phyloP scores from a whole-genome alignment of 306 rosid genomes.

The Fagus crenata region DNA sequence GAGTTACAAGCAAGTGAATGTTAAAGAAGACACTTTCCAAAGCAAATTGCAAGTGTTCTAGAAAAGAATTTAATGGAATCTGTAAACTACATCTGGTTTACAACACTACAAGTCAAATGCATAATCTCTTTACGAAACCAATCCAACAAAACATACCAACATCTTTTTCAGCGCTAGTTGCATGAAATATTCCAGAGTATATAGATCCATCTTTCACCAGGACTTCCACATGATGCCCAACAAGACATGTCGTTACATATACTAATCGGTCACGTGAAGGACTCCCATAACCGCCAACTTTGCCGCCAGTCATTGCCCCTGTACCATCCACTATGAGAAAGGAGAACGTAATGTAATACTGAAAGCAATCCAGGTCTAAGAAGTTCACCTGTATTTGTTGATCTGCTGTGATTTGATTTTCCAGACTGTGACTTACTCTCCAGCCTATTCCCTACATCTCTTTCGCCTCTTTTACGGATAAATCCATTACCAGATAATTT shows the following conservation, averaged over 20 bases:
- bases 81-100: conserved; percentile 19
- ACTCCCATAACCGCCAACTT: conserved; percentile 58
- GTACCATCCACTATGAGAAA: conserved; percentile 33
- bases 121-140: conserved; percentile 14
- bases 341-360: conserved; percentile 16
- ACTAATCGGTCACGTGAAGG: conserved; percentile 76
- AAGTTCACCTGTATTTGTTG: conserved; percentile 52
- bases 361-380: conserved; percentile 18
- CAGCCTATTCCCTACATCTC: conserved; percentile 59
- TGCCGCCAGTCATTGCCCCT: conserved; percentile 53
- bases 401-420: conserved; percentile 57
- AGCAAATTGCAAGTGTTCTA: conserved; percentile 17
- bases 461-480: conserved; percentile 77
- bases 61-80: conserved; percentile 23
- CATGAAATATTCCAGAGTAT: conserved; percentile 91
- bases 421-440: conserved; percentile 67
- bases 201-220: conserved; percentile 87
- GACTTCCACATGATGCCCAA: conserved; percentile 95
- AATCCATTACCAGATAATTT: conserved; percentile 79
- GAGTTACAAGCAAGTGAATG: conserved; percentile 29
- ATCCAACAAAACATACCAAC: conserved; percentile 61
- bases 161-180: conserved; percentile 70
- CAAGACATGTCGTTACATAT: conserved; percentile 61
- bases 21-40: conserved; percentile 14
- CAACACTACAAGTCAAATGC: conserved; percentile 13